Evolutionary conservation across 192 early-diverging fungal species (phyloP).

Genomic region (Coemansia sp.): DNA sequence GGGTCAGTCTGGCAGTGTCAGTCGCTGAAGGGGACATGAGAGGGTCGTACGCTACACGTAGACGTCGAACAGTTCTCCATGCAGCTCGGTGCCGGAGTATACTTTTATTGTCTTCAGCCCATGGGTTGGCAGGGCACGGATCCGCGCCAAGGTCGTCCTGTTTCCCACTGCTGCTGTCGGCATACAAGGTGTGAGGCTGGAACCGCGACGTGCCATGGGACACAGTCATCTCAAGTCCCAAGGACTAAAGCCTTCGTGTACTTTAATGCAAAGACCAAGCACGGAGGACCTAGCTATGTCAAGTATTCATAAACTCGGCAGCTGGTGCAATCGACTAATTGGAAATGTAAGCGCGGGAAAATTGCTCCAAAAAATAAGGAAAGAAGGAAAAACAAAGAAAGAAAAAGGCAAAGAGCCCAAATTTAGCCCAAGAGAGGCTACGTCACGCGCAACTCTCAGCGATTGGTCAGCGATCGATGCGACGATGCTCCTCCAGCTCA

Average conservation of each 20-base stretch:
- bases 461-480: constrained; percentile 2
- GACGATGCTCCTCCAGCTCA: constrained; percentile 59
- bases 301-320: neutral
- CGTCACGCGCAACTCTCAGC: neutral
- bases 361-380: neutral
- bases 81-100: constrained; percentile 5
- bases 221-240: neutral
- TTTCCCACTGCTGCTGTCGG: neutral
- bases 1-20: constrained; percentile 12
- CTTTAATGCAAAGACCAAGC: neutral
- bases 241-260: neutral
- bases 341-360: neutral
- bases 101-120: neutral
- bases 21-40: constrained; percentile 33
- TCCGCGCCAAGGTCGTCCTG: neutral
- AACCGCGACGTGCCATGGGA: neutral
- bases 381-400: neutral
- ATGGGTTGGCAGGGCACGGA: neutral
- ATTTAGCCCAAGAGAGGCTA: neutral
- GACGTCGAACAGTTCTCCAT: constrained; percentile 15
- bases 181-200: neutral
- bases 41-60: constrained; percentile 29
- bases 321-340: neutral
- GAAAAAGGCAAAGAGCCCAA: neutral
- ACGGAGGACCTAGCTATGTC: neutral